Base-by-base conservation (phyloP, 805 yeast species). In the Hanseniaspora taiwanica region DNA sequence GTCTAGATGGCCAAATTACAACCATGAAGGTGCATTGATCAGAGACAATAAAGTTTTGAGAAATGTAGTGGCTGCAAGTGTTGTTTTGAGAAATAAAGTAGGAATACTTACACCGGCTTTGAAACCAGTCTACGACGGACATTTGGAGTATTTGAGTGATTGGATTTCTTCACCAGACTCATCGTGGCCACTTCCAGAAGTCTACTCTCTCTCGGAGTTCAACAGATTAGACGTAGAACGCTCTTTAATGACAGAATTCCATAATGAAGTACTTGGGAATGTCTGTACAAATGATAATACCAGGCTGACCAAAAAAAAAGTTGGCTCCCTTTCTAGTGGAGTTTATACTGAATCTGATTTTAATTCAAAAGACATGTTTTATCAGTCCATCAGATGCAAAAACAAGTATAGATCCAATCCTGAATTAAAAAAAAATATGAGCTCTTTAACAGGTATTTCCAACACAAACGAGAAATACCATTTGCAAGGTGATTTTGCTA, bases 91-190 rank as follows among this genome's bases (percentile, higher is more conserved):
- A 50, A 94, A 81, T 47, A 69, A 78, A 44, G 85, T 81, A 12
- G 97, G 97, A 6, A 71, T 72, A 37, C 56, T 89, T 35, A 91
- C 95, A 2, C 79, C 85, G 0, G 91, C 78, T 51, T 56, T 85
- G 37, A 68, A 81, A 53, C 87, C 91, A 13, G 72, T 82, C 17
- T 84, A 80, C 56, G 65, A 74, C 31, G 78, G 77, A 47, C 71
- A 78, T 42, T 65, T 86, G 46, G 65, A 66, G 6, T 81, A 74
- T 50, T 63, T 87, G 39, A 60, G 65, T 1, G 69, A 68, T 25
- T 85, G 87, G 77, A 63, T 84, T 25, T 65, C 65, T 32, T 60
- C 71, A 34, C 63, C 59, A 4, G 43, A 47, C 14, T 44, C 56
- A 19, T 64, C 71, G 6, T 86, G 94, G 94, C 89, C 87, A 3